These are phyloP conservation scores for Priceomyces melissophilus DNA, from an alignment of 805 yeast species.

Conservation along the genomic window DNA sequence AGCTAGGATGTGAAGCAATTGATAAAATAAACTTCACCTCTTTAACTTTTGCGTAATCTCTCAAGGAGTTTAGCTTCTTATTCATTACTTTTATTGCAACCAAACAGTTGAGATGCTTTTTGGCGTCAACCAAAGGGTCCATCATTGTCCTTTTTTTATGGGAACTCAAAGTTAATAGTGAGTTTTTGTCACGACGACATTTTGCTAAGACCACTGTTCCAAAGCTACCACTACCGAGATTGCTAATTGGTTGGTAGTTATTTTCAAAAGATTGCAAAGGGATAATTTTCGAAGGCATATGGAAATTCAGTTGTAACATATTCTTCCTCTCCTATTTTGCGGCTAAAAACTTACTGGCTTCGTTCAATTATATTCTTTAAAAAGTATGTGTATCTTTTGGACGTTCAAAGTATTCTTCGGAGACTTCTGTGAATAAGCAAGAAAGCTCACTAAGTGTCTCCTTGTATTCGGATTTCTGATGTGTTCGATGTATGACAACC, in stretches of 20 bases:
- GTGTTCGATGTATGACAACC: not conserved
- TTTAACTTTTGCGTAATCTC: slow-evolving; percentile 44
- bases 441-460: no score
- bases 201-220: slow-evolving; percentile 69
- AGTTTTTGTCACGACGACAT: slow-evolving; percentile 23
- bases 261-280: slow-evolving; percentile 13
- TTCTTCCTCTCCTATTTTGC: no score
- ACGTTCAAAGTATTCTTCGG: no score
- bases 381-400: no score
- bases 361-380: no score
- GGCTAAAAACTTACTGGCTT: no score
- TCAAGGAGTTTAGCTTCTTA: slow-evolving; percentile 37
- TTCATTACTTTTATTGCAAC: slow-evolving; percentile 82
- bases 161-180: slow-evolving; percentile 14
- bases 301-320: slow-evolving; percentile 5
- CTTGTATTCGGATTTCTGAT: no score
- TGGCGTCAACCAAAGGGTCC: slow-evolving; percentile 34
- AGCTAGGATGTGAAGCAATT: slow-evolving; percentile 65
- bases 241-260: slow-evolving; percentile 46
- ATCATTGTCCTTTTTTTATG: slow-evolving; percentile 46
- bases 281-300: slow-evolving; percentile 10
- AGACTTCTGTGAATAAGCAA: no score
- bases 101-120: slow-evolving; percentile 27
- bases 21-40: slow-evolving; percentile 66
- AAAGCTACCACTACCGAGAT: slow-evolving; percentile 72